Conservation (phyloP, 177 flowering plant species). For the Vitis hybrid region DNA sequence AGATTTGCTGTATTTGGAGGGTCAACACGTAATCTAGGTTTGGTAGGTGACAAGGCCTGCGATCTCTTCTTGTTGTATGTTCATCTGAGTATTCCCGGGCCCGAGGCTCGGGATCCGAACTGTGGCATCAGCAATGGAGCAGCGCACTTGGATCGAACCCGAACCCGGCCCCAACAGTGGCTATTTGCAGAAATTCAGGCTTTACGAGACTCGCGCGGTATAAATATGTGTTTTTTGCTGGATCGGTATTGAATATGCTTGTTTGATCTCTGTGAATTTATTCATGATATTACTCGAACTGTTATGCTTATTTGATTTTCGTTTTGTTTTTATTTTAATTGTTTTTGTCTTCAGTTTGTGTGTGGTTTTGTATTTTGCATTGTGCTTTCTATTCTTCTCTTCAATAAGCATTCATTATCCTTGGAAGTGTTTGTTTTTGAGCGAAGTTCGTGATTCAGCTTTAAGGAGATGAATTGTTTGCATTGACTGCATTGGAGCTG, state of each 20-base stretch:
- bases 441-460: too few species aligned
- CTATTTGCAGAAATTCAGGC: conserved; percentile 69
- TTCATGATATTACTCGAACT: too few species aligned
- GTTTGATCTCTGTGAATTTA: background rate
- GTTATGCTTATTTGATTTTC: too few species aligned
- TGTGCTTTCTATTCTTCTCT: too few species aligned
- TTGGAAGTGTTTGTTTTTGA: too few species aligned
- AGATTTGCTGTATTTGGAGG: conserved; percentile 39
- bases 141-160: conserved; percentile 15
- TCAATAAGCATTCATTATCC: too few species aligned
- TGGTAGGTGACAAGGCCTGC: conserved; percentile 9
- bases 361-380: too few species aligned
- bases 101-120: conserved; percentile 42
- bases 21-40: conserved; percentile 13
- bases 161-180: conserved; percentile 19
- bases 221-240: background rate
- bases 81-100: conserved; percentile 32
- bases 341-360: too few species aligned
- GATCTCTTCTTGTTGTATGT: conserved; percentile 22
- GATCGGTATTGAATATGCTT: background rate
- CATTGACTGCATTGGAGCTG: too few species aligned
- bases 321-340: too few species aligned
- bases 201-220: conserved; percentile 89
- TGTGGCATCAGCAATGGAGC: conserved; percentile 38
- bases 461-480: too few species aligned